Evolutionary conservation across 2,329 filamentous ascomycete species (phyloP).

Genomic region (Atkinsonella hypoxylon): DNA sequence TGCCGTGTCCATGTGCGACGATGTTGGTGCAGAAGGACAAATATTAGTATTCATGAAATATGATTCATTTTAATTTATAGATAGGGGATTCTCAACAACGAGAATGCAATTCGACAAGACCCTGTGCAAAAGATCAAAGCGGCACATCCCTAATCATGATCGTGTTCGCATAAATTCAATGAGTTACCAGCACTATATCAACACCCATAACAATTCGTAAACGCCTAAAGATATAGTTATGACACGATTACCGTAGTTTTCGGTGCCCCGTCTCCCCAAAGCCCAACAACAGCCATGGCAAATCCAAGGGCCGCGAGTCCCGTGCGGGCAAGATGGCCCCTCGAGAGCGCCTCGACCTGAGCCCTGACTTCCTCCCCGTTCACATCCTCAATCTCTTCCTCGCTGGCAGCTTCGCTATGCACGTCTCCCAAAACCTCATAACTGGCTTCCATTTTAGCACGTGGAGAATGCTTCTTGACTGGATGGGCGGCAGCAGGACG

Average conservation of each 20-base stretch:
- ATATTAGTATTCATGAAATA: not conserved
- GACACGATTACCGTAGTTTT: conserved; percentile 22
- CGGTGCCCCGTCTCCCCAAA: conserved; percentile 50
- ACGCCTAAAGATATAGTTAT: conserved; percentile 10
- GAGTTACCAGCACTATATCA: too few species aligned
- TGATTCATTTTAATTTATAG: not conserved
- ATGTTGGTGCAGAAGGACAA: not conserved
- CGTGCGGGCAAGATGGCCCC: conserved; percentile 42
- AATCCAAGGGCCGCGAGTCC: conserved; percentile 44
- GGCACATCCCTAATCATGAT: not conserved
- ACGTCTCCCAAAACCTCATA: conserved; percentile 54
- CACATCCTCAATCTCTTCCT: conserved; percentile 39
- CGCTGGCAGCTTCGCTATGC: conserved; percentile 35
- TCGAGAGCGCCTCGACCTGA: conserved; percentile 42
- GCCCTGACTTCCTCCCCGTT: conserved; percentile 52
- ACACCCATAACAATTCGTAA: not conserved
- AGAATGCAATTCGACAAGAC: not conserved
- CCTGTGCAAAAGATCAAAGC: not conserved
- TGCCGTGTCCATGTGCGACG: too few species aligned
- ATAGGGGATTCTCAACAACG: not conserved
- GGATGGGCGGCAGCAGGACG: conserved; percentile 16
- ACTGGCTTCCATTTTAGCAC: conserved; percentile 52
- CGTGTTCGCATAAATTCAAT: not conserved
- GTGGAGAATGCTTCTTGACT: conserved; percentile 18
- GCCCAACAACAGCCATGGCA: conserved; percentile 48